phyloP scores from a whole-genome alignment of 2,329 filamentous ascomycete genomes.

The Zymoseptoria brevis region DNA sequence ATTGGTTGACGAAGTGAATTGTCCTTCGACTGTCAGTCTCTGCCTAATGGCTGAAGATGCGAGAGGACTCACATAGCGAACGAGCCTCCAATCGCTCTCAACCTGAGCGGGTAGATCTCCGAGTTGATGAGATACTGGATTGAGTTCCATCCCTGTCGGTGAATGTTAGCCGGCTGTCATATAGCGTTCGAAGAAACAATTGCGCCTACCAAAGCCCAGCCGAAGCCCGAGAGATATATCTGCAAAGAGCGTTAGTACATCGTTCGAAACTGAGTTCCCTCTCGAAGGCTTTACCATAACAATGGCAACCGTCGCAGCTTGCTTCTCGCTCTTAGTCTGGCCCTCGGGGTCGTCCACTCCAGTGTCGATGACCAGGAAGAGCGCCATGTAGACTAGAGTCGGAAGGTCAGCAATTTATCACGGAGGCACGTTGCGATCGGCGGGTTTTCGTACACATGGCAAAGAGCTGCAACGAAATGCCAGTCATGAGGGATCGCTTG shows the following conservation, averaged over 20 bases:
- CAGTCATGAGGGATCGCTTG: conserved; percentile 49
- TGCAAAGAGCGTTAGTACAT: neutral
- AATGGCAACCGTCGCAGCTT: conserved; percentile 58
- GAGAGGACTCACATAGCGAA: conserved; percentile 50
- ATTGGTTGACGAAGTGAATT: conserved; percentile 64
- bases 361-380: conserved; percentile 52
- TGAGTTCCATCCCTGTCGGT: conserved; percentile 27
- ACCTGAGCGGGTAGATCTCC: conserved; percentile 67
- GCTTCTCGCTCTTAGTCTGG: conserved; percentile 44
- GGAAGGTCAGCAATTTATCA: neutral
- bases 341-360: conserved; percentile 44
- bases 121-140: conserved; percentile 68
- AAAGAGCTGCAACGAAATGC: conserved; percentile 32
- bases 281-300: conserved; percentile 22
- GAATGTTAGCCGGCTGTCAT: neutral
- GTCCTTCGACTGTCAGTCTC: conserved; percentile 30
- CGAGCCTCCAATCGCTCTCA: conserved; percentile 61
- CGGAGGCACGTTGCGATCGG: neutral
- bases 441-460: conserved; percentile 32
- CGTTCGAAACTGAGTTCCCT: neutral
- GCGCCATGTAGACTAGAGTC: conserved; percentile 37
- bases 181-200: neutral
- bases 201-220: conserved; percentile 50
- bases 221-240: conserved; percentile 52
- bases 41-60: neutral